phyloP scores from a whole-genome alignment of 371 early-diverging fungal species.

The Blyttiomyces sp. region DNA sequence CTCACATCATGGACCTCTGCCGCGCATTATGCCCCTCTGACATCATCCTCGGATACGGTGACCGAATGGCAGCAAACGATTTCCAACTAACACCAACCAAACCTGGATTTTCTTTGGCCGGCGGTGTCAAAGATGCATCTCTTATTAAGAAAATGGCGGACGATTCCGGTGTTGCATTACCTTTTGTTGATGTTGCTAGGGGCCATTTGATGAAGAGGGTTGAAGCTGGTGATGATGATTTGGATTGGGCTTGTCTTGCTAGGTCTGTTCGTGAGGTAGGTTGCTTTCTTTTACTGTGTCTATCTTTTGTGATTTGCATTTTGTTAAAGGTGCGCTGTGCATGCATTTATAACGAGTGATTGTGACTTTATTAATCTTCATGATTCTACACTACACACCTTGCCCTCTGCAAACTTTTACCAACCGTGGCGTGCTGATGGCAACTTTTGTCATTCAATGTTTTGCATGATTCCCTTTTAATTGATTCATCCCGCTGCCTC shows the following conservation, averaged over 20 bases:
- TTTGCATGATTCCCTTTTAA: too few relatives aligned
- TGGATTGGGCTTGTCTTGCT: slow-evolving; percentile 10
- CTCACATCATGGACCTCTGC: slow-evolving; percentile 56
- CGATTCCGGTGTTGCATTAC: neutral
- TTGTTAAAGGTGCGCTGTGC: too few relatives aligned
- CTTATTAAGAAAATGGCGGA: slow-evolving; percentile 27
- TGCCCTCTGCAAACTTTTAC: too few relatives aligned
- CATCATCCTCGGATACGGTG: slow-evolving; percentile 12
- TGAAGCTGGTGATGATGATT: neutral
- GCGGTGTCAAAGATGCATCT: slow-evolving; percentile 55
- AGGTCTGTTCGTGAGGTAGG: slow-evolving; percentile 12
- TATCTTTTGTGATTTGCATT: too few relatives aligned
- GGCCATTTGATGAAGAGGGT: slow-evolving; percentile 9
- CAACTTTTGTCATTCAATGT: too few relatives aligned
- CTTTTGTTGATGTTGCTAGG: slow-evolving; percentile 6
- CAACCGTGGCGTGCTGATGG: too few relatives aligned
- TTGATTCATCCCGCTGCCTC: too few relatives aligned
- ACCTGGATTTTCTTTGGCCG: slow-evolving; percentile 47
- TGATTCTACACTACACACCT: too few relatives aligned
- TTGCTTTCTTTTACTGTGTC: too few relatives aligned
- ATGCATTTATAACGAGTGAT: too few relatives aligned
- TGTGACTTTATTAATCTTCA: too few relatives aligned
- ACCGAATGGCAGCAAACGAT: slow-evolving; percentile 43
- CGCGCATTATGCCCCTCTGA: slow-evolving; percentile 52
- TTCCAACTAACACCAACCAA: too few relatives aligned